These are phyloP conservation scores for Lepiota venenata DNA, from an alignment of 768 basidiomycete genomes.

Conservation along the genomic window DNA sequence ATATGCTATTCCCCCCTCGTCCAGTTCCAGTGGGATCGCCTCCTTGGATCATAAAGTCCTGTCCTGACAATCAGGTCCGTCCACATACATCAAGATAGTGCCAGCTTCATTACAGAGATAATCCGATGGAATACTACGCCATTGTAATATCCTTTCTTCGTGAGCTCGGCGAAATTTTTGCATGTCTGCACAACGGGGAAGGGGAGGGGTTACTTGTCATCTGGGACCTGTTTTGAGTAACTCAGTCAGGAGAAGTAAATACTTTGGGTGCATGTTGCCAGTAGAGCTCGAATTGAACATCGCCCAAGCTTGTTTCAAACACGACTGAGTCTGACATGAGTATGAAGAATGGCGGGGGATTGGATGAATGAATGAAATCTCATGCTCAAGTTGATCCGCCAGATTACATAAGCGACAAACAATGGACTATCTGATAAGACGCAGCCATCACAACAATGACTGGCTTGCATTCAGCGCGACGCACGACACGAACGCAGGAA, in stretches of 20 bases:
- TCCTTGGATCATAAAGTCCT: constrained; percentile 98
- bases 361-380: too few relatives aligned
- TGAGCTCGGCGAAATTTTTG: constrained; percentile 90
- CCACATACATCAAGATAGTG: background rate
- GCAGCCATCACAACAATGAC: too few relatives aligned
- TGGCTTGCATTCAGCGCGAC: too few relatives aligned
- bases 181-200: constrained; percentile 60
- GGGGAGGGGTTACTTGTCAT: constrained; percentile 17
- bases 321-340: constrained; percentile 53
- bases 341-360: too few relatives aligned
- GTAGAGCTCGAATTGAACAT: constrained; percentile 88
- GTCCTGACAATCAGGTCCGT: constrained; percentile 1
- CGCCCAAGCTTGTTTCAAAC: constrained; percentile 81
- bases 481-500: too few relatives aligned
- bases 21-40: constrained; percentile 98
- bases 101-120: constrained; percentile 56
- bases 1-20: constrained; percentile 85
- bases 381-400: too few relatives aligned
- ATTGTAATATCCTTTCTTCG: constrained; percentile 93
- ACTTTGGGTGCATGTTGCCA: constrained; percentile 82
- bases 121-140: constrained; percentile 89
- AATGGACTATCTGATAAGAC: too few relatives aligned
- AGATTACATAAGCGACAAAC: too few relatives aligned
- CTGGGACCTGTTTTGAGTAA: constrained; percentile 20
- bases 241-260: constrained; percentile 26